A percentile compares a stretch with the other conserved stretches of the same genome.
These are phyloP conservation scores for Porphyrellus sp. DNA, from an alignment of 1,284 basidiomycete species.

Conservation along the genomic window DNA sequence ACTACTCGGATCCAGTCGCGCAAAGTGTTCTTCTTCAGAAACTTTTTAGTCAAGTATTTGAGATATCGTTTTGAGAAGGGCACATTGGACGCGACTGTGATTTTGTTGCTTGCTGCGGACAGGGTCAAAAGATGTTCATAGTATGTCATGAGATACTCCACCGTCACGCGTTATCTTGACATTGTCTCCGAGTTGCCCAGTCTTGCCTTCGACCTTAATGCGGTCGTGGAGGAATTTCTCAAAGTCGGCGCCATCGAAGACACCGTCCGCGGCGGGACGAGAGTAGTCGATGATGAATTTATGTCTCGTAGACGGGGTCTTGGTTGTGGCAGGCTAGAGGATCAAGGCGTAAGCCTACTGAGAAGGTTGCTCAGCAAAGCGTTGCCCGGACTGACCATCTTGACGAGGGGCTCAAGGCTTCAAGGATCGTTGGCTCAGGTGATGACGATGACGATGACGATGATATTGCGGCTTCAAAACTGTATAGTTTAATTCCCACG, in stretches of 20 bases:
- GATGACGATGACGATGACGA: conserved; percentile 9
- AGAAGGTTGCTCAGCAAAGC: conserved; percentile 92
- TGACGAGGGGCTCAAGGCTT: conserved; percentile 29
- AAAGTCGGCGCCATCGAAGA: conserved; percentile 89
- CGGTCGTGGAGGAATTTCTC: conserved; percentile 94
- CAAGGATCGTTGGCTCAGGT: not conserved
- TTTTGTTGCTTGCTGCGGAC: conserved; percentile 61
- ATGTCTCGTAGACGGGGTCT: conserved; percentile 70
- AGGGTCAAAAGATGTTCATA: not conserved
- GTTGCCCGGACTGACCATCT: conserved; percentile 68
- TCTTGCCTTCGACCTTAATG: conserved; percentile 82
- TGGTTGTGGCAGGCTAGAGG: conserved; percentile 64
- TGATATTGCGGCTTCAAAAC: conserved; percentile 24
- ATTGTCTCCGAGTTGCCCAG: conserved; percentile 84
- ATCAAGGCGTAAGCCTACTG: conserved; percentile 75
- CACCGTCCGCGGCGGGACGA: conserved; percentile 85
- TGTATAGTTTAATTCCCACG: conserved; percentile 41
- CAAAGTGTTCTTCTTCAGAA: conserved; percentile 86
- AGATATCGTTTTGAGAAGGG: conserved; percentile 91
- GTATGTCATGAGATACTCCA: conserved; percentile 37
- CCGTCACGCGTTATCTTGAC: conserved; percentile 82
- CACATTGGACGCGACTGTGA: conserved; percentile 79
- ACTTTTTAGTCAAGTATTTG: conserved; percentile 95
- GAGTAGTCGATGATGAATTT: conserved; percentile 96
- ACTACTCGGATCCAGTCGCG: conserved; percentile 90